Base-by-base conservation (phyloP, 805 yeast species). In the Jamesozyma lodderae region DNA sequence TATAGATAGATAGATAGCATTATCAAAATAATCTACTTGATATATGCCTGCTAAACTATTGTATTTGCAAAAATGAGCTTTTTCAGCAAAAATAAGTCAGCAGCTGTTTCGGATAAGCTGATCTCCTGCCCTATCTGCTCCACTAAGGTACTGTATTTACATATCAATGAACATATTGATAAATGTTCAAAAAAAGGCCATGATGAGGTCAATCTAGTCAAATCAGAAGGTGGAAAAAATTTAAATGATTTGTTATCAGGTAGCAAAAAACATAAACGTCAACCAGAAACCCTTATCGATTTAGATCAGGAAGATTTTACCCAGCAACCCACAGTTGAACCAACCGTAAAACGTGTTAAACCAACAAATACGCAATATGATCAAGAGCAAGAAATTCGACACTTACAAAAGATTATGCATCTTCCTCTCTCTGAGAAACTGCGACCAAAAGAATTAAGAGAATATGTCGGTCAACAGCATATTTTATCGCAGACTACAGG, bases 391-490 rank as follows among this genome's bases (percentile, higher is more conserved):
- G 61, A 57, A 33, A 29, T 47, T 6, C 42, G 46, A 19, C 42
- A 51, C 33, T 38, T 59, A 21, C 55, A 51, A 34, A 59, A 57
- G 35, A 53, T 53, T 6, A 46, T 48, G 9, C 60, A 52, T 40
- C 38, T 58, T 28, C 72, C 96, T 1, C 61, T 88, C 16, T 81
- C 94, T 2, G 95, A 86, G 53, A 68, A 77, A 36, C 67, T 86
- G n/a, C 67, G 97, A n/a, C 99, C 99, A 0, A 62, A 60, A 9
- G 60, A 66, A 0, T 60, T 92, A 20, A 68, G 69, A 3, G 84
- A 81, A 3, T 87, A 79, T 52, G 70, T 90, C 18, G 99, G 99
- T 0, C 99, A 92, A 60, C 64, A 67, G 11, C 94, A 88, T 60
- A 60, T 92, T 2, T 66, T 90, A 4, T 81, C 83, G 0, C 60